Conservation (phyloP, 2,329 filamentous ascomycete species). For the Chalara sp. region DNA sequence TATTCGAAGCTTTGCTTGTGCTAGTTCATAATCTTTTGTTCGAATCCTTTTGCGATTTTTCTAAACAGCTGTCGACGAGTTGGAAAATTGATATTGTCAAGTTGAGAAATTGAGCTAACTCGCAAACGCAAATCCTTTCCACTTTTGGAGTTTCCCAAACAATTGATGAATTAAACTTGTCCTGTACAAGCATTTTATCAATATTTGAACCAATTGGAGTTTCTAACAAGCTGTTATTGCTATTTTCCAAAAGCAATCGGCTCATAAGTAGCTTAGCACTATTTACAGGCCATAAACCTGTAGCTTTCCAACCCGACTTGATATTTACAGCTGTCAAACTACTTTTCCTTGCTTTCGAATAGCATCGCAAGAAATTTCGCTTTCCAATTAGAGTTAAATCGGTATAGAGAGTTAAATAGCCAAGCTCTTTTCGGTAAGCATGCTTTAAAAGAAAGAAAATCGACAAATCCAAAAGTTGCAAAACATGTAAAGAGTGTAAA, state of each 20-base stretch:
- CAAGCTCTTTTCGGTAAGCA: neutral
- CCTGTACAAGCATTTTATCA: neutral
- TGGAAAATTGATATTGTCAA: neutral
- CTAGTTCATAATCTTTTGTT: neutral
- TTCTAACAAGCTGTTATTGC: neutral
- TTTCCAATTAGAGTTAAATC: slow-evolving; percentile 2
- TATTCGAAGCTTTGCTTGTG: neutral
- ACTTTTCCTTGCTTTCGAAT: neutral
- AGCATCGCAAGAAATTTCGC: slow-evolving; percentile 2
- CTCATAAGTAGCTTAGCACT: neutral
- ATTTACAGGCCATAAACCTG: neutral
- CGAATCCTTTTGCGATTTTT: neutral
- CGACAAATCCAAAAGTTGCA: slow-evolving; percentile 1
- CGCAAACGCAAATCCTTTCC: neutral
- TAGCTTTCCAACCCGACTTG: neutral
- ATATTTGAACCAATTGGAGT: neutral
- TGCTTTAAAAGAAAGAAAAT: neutral
- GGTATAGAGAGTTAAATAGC: neutral
- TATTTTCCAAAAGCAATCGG: slow-evolving; percentile 1
- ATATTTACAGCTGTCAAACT: neutral
- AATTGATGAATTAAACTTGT: neutral
- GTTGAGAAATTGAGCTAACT: too few relatives aligned
- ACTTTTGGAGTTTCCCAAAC: neutral
- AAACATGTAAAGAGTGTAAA: neutral
- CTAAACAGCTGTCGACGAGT: neutral